Evolutionary conservation across 352 stramenopile species (phyloP), one percentile per base, ranked within the genome.

Genomic region (Poterioochromonas sp.): DNA sequence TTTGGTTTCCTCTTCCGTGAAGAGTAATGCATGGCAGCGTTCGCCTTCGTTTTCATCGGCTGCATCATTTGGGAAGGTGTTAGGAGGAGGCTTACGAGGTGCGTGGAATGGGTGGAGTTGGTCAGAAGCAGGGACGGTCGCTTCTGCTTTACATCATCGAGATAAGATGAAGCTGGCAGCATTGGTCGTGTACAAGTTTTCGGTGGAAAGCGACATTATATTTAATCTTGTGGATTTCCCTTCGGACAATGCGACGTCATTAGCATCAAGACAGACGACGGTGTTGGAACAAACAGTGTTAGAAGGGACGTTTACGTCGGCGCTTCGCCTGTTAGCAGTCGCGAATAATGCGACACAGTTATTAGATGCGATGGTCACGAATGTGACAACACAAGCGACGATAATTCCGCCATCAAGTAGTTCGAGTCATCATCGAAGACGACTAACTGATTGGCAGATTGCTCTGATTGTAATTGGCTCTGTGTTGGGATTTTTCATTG

Each of bases 111-210:
- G 47, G 47, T 58, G 47, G 47, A 58, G 47, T 58, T 58, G 47
- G 47, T 58, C 47, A 58, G 47, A 58, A 58, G 47, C 47, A 58
- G 47, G 47, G 47, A 58, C 47, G 47, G 47, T 58, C 47, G 47
- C 47, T 58, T 58, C 47, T 58, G 47, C 47, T 58, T 58, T 58
- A 58, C 47, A 58, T 58, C 47, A 58, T 58, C 47, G 47, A 58
- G 47, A 58, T 58, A 58, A 58, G 47, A 58, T 58, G 47, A 58
- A 58, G 47, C 47, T 58, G 47, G 47, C 47, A 58, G 47, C 47
- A 58, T 58, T 58, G 47, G 47, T 58, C 47, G 47, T 58, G 47
- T 58, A 58, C 47, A 58, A 58, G 47, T 58, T 58, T 58, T 58
- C 47, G 47, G 47, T 58, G 47, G 47, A 58, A 58, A 58, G 47